Conservation (phyloP, 2,329 filamentous ascomycete genomes). For the Trichoderma hamatum region DNA sequence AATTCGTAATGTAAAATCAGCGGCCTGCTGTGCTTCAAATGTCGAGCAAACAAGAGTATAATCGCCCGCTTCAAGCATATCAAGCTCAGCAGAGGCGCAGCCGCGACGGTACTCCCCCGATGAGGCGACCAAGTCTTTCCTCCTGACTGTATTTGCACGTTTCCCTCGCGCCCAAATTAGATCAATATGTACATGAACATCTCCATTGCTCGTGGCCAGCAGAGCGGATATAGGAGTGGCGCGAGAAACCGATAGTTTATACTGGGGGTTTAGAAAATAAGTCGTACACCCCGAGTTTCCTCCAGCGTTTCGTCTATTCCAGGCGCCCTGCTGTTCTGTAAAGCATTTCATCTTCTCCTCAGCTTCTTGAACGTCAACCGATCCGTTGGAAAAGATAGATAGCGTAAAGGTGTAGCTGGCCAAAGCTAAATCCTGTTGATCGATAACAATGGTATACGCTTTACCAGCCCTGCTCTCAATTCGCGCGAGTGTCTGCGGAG, state of each 20-base stretch:
- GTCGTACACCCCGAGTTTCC: conserved; percentile 76
- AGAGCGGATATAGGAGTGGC: conserved; percentile 70
- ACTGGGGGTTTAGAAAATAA: conserved; percentile 89
- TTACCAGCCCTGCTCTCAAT: conserved; percentile 51
- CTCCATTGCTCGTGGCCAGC: conserved; percentile 66
- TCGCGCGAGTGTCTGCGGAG: conserved; percentile 84
- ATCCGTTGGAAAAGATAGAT: conserved; percentile 72
- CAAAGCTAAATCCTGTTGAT: conserved; percentile 76
- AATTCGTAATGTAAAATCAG: conserved; percentile 75
- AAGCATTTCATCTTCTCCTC: conserved; percentile 60
- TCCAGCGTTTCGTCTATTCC: conserved; percentile 80
- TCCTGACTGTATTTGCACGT: conserved; percentile 68
- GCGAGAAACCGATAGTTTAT: conserved; percentile 62
- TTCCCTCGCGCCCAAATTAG: conserved; percentile 76
- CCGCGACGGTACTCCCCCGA: conserved; percentile 88
- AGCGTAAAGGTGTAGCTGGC: conserved; percentile 82
- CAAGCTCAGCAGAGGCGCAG: conserved; percentile 69
- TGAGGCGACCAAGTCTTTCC: conserved; percentile 77
- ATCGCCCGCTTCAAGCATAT: conserved; percentile 64
- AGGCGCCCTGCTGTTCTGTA: conserved; percentile 64
- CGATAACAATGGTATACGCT: conserved; percentile 65
- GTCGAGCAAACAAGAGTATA: conserved; percentile 93
- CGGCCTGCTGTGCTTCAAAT: conserved; percentile 78
- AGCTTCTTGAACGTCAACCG: conserved; percentile 65
- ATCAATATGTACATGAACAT: conserved; percentile 81